Conservation (phyloP, 768 basidiomycete genomes). For the Tulasnella sp. region DNA sequence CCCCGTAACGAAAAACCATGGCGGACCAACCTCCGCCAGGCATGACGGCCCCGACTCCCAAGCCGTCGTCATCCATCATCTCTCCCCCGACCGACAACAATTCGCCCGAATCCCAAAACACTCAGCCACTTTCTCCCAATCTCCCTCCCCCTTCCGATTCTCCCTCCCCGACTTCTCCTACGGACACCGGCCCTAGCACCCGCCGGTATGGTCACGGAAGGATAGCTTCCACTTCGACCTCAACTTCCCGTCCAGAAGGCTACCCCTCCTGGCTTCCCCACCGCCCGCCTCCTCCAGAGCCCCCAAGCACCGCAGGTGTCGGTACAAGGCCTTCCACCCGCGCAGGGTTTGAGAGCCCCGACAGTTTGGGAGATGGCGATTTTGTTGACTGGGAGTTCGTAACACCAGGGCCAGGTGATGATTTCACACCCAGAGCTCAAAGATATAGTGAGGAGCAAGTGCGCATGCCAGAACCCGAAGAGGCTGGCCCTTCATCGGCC, state of each 20-base stretch:
- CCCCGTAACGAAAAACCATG: neutral
- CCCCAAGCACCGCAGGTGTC: slow-evolving; percentile 36
- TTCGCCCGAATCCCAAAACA: slow-evolving; percentile 1
- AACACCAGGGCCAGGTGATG: slow-evolving; percentile 1
- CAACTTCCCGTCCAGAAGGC: slow-evolving; percentile 21
- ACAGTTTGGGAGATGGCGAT: slow-evolving; percentile 12
- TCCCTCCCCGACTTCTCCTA: slow-evolving; percentile 5
- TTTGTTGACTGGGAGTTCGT: neutral
- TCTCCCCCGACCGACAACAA: neutral
- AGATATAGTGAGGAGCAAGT: neutral
- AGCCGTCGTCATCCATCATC: neutral
- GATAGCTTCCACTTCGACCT: slow-evolving; percentile 8
- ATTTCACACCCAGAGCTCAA: neutral
- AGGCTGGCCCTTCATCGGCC: neutral
- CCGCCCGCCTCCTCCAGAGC: slow-evolving; percentile 63
- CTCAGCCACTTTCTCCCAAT: neutral
- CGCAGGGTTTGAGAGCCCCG: slow-evolving; percentile 12
- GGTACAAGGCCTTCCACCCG: slow-evolving; percentile 9
- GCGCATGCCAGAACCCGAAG: neutral
- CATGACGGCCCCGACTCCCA: slow-evolving; percentile 1
- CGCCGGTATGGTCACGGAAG: slow-evolving; percentile 4
- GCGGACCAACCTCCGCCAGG: neutral
- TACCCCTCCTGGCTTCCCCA: slow-evolving; percentile 80
- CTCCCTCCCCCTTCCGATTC: neutral
- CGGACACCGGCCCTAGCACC: neutral